These are phyloP conservation scores for Penicillium sp. DNA, from an alignment of 2,329 filamentous ascomycete genomes.

Conservation along the genomic window DNA sequence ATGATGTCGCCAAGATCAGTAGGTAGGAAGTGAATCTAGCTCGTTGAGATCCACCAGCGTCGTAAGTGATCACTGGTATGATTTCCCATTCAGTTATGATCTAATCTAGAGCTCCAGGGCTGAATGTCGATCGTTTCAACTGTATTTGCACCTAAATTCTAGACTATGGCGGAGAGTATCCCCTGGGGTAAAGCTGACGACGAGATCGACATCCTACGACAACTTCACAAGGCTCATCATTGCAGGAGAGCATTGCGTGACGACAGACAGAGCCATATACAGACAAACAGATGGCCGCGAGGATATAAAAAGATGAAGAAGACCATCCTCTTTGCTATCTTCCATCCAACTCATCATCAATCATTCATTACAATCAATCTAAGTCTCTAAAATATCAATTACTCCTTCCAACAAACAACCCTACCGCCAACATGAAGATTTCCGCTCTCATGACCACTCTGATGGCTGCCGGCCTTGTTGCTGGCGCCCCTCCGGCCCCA, in stretches of 20 bases:
- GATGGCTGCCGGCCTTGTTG: conserved; percentile 13
- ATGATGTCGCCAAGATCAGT: too few relatives aligned
- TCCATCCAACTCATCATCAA: neutral
- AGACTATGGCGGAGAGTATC: neutral
- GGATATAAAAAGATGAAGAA: neutral
- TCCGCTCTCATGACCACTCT: conserved; percentile 8
- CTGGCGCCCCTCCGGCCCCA: conserved; percentile 9
- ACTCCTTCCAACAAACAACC: neutral
- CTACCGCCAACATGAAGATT: conserved; percentile 8
- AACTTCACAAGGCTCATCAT: neutral
- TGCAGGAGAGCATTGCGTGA: neutral
- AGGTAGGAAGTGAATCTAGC: neutral
- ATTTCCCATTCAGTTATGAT: neutral
- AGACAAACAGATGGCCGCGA: neutral
- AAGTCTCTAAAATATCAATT: too few relatives aligned
- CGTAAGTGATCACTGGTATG: neutral
- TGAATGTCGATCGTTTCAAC: neutral
- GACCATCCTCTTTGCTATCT: neutral
- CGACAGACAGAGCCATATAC: neutral
- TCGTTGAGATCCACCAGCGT: neutral
- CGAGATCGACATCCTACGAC: neutral
- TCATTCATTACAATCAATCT: neutral
- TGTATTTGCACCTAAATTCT: neutral
- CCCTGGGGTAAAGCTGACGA: neutral
- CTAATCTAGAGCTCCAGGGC: neutral